A percentile compares a stretch with the other conserved stretches of the same genome.
These are phyloP conservation scores for Syzygium aromaticum DNA, from an alignment of 345 rosid species.

Conservation along the genomic window DNA sequence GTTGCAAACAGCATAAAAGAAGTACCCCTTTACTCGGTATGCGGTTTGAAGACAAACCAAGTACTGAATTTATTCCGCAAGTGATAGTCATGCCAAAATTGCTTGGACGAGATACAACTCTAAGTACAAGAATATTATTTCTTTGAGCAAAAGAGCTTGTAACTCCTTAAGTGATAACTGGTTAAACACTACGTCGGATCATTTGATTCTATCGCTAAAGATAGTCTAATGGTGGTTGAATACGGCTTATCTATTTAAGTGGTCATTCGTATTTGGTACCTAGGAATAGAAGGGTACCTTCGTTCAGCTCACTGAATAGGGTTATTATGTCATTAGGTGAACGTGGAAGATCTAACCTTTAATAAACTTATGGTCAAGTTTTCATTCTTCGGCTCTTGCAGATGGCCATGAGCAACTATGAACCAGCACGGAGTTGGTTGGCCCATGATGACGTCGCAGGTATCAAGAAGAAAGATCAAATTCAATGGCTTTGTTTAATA, in stretches of 20 bases:
- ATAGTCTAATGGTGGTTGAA: background rate
- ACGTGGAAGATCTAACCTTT: accelerated
- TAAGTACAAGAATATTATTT: background rate
- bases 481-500: background rate
- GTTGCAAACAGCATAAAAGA: background rate
- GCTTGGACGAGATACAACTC: background rate
- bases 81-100: background rate
- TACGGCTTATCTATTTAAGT: background rate
- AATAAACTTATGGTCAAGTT: background rate
- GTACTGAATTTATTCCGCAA: background rate
- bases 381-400: background rate
- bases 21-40: background rate
- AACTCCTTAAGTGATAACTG: background rate
- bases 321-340: background rate
- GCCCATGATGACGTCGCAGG: background rate
- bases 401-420: background rate
- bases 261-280: background rate
- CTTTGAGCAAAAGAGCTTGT: background rate
- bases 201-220: background rate
- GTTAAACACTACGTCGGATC: background rate
- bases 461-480: background rate
- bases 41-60: background rate
- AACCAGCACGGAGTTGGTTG: background rate
- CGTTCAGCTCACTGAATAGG: background rate
- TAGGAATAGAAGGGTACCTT: background rate